Base-by-base conservation (phyloP, 805 yeast genomes). In the Saccharomyces eubayanus region DNA sequence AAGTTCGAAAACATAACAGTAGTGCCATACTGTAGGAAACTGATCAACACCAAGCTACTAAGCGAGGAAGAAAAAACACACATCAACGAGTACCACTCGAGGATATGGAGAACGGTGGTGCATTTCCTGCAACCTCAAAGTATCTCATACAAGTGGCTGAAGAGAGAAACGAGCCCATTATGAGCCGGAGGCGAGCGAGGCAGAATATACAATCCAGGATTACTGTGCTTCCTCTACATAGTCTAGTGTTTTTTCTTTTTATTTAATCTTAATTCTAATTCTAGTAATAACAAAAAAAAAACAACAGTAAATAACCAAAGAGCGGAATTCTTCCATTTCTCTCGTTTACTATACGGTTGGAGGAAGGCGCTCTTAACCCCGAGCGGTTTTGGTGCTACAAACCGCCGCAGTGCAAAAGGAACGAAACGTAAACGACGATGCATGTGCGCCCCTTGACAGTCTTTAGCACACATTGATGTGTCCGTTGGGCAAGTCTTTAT, bases 1-100 rank as follows among this genome's bases (percentile, higher is more conserved):
- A 81, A 80, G 56, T 90, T 94, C 67, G 96, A 88, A 57, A 89
- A 96, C 59, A 73, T 89, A 51, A 92, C 98, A 0, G 69, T 83
- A 60, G 87, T 88, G 21, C 99, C 99, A 20, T 86, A 87, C 69
- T 89, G 96, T 68, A 77, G 76, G 58, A 82, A 80, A 50, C 77
- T 92, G 65, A 89, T 91, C 55, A 88, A 90, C 64, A 67, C 61
- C 6, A 59, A 62, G 5, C 59, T 88, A 65, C 74, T 92, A 60
- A 76, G 79, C 1, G 56, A 58, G 0, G 84, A 80, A 16, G 97
- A 92, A 69, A 77, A 77, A 53, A 60, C 66, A 1, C 84, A 89
- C 84, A 74, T 94, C 56, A 83, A 94, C 64, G 61, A 65, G 1
- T 90, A 87, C 65, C 90, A 91, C 67, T 61, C 65, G 9, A 67